phyloP scores from a whole-genome alignment of 345 rosid species.

The Nasturtium officinale region DNA sequence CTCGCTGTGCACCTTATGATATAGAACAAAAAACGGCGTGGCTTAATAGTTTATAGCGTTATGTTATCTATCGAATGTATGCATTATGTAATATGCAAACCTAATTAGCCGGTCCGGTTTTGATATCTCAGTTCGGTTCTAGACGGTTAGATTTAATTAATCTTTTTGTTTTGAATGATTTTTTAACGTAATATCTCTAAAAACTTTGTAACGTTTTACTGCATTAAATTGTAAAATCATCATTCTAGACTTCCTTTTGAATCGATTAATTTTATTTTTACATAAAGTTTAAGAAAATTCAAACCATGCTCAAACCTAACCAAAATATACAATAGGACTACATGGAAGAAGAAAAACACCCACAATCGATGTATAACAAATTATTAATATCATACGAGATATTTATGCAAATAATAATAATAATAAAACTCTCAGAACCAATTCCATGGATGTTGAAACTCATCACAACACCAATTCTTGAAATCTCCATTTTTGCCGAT shows the following conservation, averaged over 20 bases:
- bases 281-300: conserved; percentile 4
- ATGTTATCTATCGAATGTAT: neutral
- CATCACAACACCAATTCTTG: conserved; percentile 46
- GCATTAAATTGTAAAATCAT: neutral
- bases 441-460: conserved; percentile 52
- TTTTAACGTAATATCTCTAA: neutral
- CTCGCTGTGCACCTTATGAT: neutral
- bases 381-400: conserved; percentile 18
- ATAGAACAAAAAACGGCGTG: neutral
- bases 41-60: neutral
- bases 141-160: neutral
- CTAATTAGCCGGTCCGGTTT: neutral
- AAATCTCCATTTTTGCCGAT: conserved; percentile 46
- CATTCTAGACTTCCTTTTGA: neutral
- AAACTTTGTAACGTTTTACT: neutral
- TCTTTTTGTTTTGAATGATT: neutral
- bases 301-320: conserved; percentile 27
- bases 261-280: conserved; percentile 14
- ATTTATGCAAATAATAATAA: conserved; percentile 16
- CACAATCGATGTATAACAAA: conserved; percentile 25
- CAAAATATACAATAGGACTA: conserved; percentile 13
- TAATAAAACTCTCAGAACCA: conserved; percentile 35
- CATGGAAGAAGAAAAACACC: conserved; percentile 7
- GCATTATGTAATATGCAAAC: neutral
- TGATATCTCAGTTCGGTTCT: neutral